Evolutionary conservation across 2,329 filamentous ascomycete species (phyloP).

Genomic region (Bipolaris sorokiniana): DNA sequence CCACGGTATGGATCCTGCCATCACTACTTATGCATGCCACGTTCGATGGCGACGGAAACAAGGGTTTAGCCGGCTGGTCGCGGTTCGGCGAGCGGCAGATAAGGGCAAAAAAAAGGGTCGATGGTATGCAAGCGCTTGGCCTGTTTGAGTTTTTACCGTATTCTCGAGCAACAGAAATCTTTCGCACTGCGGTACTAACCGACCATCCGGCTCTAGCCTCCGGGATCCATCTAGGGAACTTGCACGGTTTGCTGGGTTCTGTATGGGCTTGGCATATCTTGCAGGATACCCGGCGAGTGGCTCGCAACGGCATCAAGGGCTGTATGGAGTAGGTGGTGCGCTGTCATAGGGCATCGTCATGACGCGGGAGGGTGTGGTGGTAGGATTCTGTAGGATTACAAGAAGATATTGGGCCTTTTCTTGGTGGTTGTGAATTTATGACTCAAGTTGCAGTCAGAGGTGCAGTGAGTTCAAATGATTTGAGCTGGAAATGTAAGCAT

Average conservation of each 20-base stretch:
- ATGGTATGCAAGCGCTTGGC: constrained; percentile 66
- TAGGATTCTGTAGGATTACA: background rate
- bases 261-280: background rate
- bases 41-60: background rate
- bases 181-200: constrained; percentile 55
- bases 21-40: background rate
- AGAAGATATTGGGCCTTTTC: too few relatives aligned
- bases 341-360: constrained; percentile 2
- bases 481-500: background rate
- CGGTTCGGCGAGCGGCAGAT: constrained; percentile 59
- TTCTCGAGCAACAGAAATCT: constrained; percentile 59
- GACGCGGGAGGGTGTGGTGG: background rate
- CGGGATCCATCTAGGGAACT: constrained; percentile 47
- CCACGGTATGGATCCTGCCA: background rate
- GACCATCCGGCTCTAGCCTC: constrained; percentile 56
- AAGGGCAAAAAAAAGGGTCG: constrained; percentile 6
- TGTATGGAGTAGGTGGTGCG: background rate
- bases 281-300: background rate
- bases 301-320: background rate
- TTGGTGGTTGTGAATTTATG: background rate
- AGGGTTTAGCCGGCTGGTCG: background rate
- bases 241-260: background rate
- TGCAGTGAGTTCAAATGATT: background rate
- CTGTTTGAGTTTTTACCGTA: constrained; percentile 52
- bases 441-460: background rate